Evolutionary conservation across 78 protist genomes (phyloP), one percentile per base, ranked within the genome.

Genomic region (Capsaspora owczarzaki): DNA sequence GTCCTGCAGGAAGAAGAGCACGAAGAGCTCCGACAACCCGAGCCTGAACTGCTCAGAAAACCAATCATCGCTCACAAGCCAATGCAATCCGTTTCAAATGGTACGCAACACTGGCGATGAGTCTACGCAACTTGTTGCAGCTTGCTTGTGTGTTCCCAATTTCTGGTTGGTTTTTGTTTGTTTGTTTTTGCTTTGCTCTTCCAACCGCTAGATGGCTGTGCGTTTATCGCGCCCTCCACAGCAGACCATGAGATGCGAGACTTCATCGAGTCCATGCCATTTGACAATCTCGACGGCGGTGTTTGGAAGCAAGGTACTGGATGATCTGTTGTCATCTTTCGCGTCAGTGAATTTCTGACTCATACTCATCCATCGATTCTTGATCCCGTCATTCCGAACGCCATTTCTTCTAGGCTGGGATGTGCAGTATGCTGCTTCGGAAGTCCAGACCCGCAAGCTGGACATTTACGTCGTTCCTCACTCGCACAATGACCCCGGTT

Each of bases 401-500:
- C 16, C 16, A 49, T 49, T 49, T 49, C 56, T 49, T 49, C 16
- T 22, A 60, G 68, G 74, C 74, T 66, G 74, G 74, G 46, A n/a
- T 4, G 42, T 66, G 27, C 22, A n/a, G 74, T 66, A 66, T 19
- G 8, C 35, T n/a, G 27, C 5, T 8, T 2, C 3, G 42, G 25
- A 19, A 35, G 35, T 2, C 33, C 4, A 8, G 23, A 2, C 44
- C 16, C 19, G 6, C 42, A 20, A 3, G 44, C 76, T 70, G 33
- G 12, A 70, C 51, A n/a, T 70, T 4, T 42, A 2, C 6, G 49
- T 70, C 8, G n/a, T 70, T 12, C 76, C 76, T 1, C 76, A 70
- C 49, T 41, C 51, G 51, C 76, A 70, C 76, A 23, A 42, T 25
- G 76, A 70, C 74, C 74, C 74, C 4, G 76, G 76, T 1, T 70